Conservation (phyloP, 2,329 filamentous ascomycete genomes). For the Aspergillus neoniger region DNA sequence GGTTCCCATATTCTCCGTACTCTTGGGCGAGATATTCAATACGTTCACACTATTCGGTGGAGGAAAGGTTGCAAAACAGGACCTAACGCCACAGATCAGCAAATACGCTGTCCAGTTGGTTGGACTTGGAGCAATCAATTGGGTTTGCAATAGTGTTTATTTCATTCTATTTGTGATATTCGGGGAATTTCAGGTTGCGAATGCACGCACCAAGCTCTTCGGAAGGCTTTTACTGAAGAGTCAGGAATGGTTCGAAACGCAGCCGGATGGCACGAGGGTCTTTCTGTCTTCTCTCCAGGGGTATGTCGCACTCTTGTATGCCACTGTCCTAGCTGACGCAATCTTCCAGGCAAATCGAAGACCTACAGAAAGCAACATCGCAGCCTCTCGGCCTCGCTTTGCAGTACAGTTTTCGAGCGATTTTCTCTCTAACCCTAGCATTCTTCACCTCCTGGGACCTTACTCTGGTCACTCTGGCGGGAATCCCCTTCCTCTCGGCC, state of each 20-base stretch:
- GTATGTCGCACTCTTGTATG: slow-evolving; percentile 52
- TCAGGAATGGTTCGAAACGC: slow-evolving; percentile 78
- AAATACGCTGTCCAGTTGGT: slow-evolving; percentile 65
- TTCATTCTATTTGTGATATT: slow-evolving; percentile 73
- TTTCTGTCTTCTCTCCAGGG: slow-evolving; percentile 72
- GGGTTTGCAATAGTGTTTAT: slow-evolving; percentile 67
- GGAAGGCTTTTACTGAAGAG: slow-evolving; percentile 68
- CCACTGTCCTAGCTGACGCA: not conserved
- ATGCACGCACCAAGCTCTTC: slow-evolving; percentile 67
- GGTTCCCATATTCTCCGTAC: slow-evolving; percentile 65
- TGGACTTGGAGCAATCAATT: slow-evolving; percentile 64
- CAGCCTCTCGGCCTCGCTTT: slow-evolving; percentile 74
- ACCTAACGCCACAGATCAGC: slow-evolving; percentile 59
- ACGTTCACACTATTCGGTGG: slow-evolving; percentile 67
- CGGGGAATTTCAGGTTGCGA: slow-evolving; percentile 76
- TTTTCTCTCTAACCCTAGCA: slow-evolving; percentile 69
- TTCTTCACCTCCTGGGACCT: slow-evolving; percentile 82
- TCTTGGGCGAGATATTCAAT: slow-evolving; percentile 76
- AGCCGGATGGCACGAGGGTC: slow-evolving; percentile 69
- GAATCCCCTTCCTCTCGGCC: slow-evolving; percentile 66
- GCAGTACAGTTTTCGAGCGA: slow-evolving; percentile 63
- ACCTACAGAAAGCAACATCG: slow-evolving; percentile 78
- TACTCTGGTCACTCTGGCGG: slow-evolving; percentile 74
- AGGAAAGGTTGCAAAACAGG: slow-evolving; percentile 51
- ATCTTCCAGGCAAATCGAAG: slow-evolving; percentile 69